phyloP scores from a whole-genome alignment of 2,329 filamentous ascomycete genomes.

The Xenosphaeropsis pyriputrescens region DNA sequence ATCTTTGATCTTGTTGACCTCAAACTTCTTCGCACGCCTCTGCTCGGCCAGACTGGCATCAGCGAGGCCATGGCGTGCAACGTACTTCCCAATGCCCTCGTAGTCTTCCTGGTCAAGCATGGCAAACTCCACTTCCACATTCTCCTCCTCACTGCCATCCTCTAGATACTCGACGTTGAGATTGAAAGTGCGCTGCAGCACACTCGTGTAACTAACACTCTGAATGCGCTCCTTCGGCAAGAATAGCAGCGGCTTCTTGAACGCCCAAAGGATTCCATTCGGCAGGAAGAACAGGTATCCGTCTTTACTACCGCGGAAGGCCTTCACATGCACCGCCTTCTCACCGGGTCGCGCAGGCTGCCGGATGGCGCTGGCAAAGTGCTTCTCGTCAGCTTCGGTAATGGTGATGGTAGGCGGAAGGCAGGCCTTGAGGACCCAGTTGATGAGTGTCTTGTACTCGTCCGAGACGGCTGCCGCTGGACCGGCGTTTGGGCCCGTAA shows the following conservation, averaged over 20 bases:
- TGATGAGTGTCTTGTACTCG: constrained; percentile 40
- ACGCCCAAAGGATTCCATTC: constrained; percentile 53
- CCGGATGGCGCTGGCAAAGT: constrained; percentile 46
- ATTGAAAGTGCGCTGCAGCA: constrained; percentile 55
- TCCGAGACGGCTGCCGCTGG: constrained; percentile 40
- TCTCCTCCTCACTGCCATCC: constrained; percentile 23
- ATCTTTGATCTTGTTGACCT: constrained; percentile 35
- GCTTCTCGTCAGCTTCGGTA: constrained; percentile 33
- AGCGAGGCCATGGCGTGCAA: constrained; percentile 44
- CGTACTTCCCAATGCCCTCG: constrained; percentile 46
- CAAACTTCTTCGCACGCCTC: constrained; percentile 46
- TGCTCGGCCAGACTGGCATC: constrained; percentile 57
- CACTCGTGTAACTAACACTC: constrained; percentile 51
- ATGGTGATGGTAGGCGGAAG: constrained; percentile 34
- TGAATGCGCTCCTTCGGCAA: constrained; percentile 44
- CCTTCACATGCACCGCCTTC: constrained; percentile 49
- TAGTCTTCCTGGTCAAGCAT: constrained; percentile 61
- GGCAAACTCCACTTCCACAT: constrained; percentile 45
- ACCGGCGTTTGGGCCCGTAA: constrained; percentile 33
- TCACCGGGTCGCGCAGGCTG: constrained; percentile 33
- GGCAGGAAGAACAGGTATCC: constrained; percentile 54
- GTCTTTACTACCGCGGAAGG: constrained; percentile 53
- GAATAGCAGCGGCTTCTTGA: constrained; percentile 55
- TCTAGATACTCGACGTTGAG: constrained; percentile 41
- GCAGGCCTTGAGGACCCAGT: constrained; percentile 42